Evolutionary conservation across 2,329 filamentous ascomycete genomes (phyloP).

Genomic region (Curvularia lunata): DNA sequence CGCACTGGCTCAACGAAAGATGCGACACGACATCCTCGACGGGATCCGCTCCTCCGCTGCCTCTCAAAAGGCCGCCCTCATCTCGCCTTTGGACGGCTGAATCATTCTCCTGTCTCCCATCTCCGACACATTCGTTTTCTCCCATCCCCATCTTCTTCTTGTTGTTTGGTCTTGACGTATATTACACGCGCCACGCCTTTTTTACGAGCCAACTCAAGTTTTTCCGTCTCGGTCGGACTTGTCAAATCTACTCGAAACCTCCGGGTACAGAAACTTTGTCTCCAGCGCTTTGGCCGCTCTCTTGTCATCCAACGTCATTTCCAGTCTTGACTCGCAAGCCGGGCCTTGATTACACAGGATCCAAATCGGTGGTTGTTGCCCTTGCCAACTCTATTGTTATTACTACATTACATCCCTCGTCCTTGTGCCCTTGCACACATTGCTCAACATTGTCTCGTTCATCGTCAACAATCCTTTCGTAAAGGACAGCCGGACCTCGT

Average conservation of each 20-base stretch:
- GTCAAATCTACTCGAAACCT: slow-evolving; percentile 23
- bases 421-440: not conserved
- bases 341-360: not conserved
- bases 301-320: slow-evolving; percentile 2
- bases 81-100: slow-evolving; percentile 8
- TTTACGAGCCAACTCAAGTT: slow-evolving; percentile 3
- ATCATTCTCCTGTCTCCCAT: slow-evolving; percentile 9
- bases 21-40: slow-evolving; percentile 20
- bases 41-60: slow-evolving; percentile 1
- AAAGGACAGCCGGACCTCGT: not conserved
- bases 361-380: not conserved
- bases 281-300: not conserved
- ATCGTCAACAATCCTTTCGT: not conserved
- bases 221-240: slow-evolving; percentile 19
- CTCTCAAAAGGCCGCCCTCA: slow-evolving; percentile 3
- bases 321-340: not conserved
- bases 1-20: slow-evolving; percentile 23
- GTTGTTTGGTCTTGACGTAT: not conserved
- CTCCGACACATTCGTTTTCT: slow-evolving; percentile 25
- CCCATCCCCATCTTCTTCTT: no score
- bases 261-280: slow-evolving; percentile 10
- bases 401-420: not conserved
- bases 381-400: not conserved
- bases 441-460: not conserved
- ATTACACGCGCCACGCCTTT: not conserved